Percentiles rank a stretch among this genome's conserved stretches.
Conservation (phyloP, 305 asterid species). For the Caryopteris hybrid region DNA sequence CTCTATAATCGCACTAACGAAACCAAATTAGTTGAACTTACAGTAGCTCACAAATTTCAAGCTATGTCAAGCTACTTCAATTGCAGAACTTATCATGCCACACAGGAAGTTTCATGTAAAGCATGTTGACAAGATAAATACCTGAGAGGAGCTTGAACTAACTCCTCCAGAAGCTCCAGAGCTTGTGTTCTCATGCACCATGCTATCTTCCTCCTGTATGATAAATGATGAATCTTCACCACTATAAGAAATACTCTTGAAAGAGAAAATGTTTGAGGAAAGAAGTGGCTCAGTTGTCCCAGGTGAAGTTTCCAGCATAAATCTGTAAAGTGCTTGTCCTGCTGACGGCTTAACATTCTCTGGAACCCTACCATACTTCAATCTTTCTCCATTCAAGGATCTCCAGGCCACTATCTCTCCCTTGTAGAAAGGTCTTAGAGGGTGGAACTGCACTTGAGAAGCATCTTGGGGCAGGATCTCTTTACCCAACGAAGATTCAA, state of each 20-base stretch:
- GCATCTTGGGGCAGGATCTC: slow-evolving; percentile 93
- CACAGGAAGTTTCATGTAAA: neutral
- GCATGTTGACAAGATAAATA: slow-evolving; percentile 26
- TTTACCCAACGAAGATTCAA: slow-evolving; percentile 55
- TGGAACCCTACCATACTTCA: slow-evolving; percentile 85
- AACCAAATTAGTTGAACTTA: slow-evolving; percentile 1
- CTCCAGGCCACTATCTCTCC: slow-evolving; percentile 98
- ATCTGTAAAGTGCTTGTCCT: slow-evolving; percentile 83
- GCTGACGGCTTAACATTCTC: slow-evolving; percentile 87
- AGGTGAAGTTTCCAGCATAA: slow-evolving; percentile 68
- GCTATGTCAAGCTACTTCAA: neutral
- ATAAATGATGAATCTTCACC: slow-evolving; percentile 41
- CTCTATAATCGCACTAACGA: neutral
- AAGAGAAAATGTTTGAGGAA: slow-evolving; percentile 88
- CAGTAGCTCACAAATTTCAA: slow-evolving; percentile 10
- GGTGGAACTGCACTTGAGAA: slow-evolving; percentile 78
- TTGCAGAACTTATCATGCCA: slow-evolving; percentile 8
- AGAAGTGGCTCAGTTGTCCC: slow-evolving; percentile 55
- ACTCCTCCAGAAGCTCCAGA: slow-evolving; percentile 49
- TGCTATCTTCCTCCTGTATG: slow-evolving; percentile 33
- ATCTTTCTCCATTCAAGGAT: slow-evolving; percentile 71
- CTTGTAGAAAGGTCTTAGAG: slow-evolving; percentile 86
- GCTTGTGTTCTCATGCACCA: slow-evolving; percentile 25
- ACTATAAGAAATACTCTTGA: slow-evolving; percentile 57
- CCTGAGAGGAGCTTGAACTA: slow-evolving; percentile 54